Evolutionary conservation across 2,329 filamentous ascomycete species (phyloP).

Genomic region (Colletotrichum magnum): DNA sequence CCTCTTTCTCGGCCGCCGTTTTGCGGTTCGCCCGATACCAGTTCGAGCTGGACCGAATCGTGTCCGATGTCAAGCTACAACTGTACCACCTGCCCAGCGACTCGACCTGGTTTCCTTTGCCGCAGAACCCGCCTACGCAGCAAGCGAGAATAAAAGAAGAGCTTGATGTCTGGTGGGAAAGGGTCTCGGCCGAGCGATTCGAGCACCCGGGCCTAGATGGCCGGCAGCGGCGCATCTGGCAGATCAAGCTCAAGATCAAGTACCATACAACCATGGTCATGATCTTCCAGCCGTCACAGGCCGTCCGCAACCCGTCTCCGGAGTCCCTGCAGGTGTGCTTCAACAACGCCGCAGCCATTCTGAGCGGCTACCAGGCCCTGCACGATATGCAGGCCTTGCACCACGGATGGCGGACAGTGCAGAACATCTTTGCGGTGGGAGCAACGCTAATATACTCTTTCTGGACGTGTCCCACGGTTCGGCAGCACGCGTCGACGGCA

Average conservation of each 20-base stretch:
- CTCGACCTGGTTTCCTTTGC: slow-evolving; percentile 39
- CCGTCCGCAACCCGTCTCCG: slow-evolving; percentile 47
- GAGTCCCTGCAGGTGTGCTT: slow-evolving; percentile 49
- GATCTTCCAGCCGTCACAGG: slow-evolving; percentile 54
- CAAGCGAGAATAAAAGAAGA: slow-evolving; percentile 40
- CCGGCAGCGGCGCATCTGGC: slow-evolving; percentile 41
- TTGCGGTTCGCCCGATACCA: slow-evolving; percentile 45
- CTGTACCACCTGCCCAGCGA: slow-evolving; percentile 44
- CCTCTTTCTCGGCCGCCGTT: slow-evolving; percentile 30
- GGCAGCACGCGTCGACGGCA: slow-evolving; percentile 42
- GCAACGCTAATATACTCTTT: slow-evolving; percentile 56
- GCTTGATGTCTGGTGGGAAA: slow-evolving; percentile 37
- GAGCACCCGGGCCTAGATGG: slow-evolving; percentile 25
- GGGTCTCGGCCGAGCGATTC: slow-evolving; percentile 21
- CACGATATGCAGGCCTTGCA: slow-evolving; percentile 49
- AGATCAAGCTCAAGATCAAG: slow-evolving; percentile 48
- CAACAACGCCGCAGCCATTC: slow-evolving; percentile 44
- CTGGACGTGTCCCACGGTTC: slow-evolving; percentile 49
- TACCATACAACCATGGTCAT: slow-evolving; percentile 52
- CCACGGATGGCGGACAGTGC: slow-evolving; percentile 54
- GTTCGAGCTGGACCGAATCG: slow-evolving; percentile 45
- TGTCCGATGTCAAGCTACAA: slow-evolving; percentile 45
- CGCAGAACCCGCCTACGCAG: slow-evolving; percentile 19
- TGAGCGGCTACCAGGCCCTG: slow-evolving; percentile 49
- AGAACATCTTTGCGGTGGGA: slow-evolving; percentile 54